Evolutionary conservation across 2,329 filamentous ascomycete species (phyloP), one percentile per base, ranked within the genome.

Genomic region (Scortechinia acanthostroma): DNA sequence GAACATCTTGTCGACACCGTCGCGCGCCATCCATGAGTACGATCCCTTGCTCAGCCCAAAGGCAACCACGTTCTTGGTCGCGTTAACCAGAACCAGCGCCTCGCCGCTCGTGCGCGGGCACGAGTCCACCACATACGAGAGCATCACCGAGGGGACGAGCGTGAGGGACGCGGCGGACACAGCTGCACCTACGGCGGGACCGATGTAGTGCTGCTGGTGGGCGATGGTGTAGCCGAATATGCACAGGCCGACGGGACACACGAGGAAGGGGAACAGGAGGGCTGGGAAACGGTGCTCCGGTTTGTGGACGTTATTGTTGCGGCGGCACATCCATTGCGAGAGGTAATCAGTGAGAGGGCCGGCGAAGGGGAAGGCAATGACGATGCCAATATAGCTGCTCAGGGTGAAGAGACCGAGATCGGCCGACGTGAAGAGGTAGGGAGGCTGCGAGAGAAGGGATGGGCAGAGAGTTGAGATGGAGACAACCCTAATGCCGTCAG

Each of bases 201-300:
- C 46, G 21, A 56, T 52, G 22, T 53, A 54, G 23, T 55, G 51
- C 25, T 51, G 49, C n/a, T 51, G 42, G 2, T 51, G 47, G 2
- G 55, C 46, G 21, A 61, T 30, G 3, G 54, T 57, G 42, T 59
- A 61, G 23, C 57, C 55, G 40, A 58, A 60, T n/a, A 62, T 51
- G 20, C 61, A 49, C 2, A 63, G 53, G 5, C 60, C 61, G 3
- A 53, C 43, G 3, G 61, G 56, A n/a, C 55, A 58, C 23, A 62
- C 43, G n/a, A 63, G 37, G 40, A 66, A 58, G 3, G 64, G 64
- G 10, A 66, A 49, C 20, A 63, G 53, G 1, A 68, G 55, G 2
- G 62, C 57, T 2, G 65, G 59, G 2, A 68, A 52, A 21, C 63
- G 57, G 50, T 65, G 59, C 45, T 68, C 62, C 17, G 65, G 64